These are phyloP conservation scores for Sanguinoderma infundibulare DNA, from an alignment of 1,284 basidiomycete species.

Conservation along the genomic window DNA sequence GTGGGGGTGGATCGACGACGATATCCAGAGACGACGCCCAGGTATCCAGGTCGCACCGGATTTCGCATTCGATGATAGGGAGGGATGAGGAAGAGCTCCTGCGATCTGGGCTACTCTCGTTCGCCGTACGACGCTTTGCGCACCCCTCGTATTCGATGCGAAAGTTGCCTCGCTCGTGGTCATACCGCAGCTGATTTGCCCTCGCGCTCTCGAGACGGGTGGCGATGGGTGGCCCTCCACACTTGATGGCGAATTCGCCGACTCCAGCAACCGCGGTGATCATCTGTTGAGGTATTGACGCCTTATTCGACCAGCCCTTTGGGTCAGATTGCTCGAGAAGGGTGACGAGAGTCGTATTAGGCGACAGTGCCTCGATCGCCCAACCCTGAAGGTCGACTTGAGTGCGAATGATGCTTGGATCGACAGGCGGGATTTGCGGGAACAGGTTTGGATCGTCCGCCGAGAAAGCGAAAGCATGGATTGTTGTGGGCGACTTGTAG, in stretches of 20 bases:
- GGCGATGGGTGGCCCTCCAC: constrained; percentile 89
- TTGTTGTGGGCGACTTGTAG: constrained; percentile 95
- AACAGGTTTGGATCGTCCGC: constrained; percentile 89
- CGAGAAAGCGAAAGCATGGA: constrained; percentile 97
- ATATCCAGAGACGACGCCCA: constrained; percentile 92
- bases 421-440: constrained; percentile 73
- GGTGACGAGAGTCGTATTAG: constrained; percentile 93
- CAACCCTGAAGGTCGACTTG: constrained; percentile 97
- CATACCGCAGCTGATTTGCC: constrained; percentile 78
- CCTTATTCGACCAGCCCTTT: constrained; percentile 97
- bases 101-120: constrained; percentile 12
- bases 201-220: constrained; percentile 86
- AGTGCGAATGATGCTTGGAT: constrained; percentile 85
- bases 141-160: constrained; percentile 86
- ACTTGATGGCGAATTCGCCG: constrained; percentile 94
- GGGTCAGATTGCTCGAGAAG: constrained; percentile 97
- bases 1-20: constrained; percentile 93
- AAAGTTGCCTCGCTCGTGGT: constrained; percentile 85
- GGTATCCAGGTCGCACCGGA: constrained; percentile 92
- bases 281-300: constrained; percentile 92
- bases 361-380: constrained; percentile 95
- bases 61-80: constrained; percentile 86
- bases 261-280: constrained; percentile 85
- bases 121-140: constrained; percentile 48
- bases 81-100: constrained; percentile 31